These are phyloP conservation scores for Eimeria maxima DNA, from an alignment of 169 alveolate species.

Conservation along the genomic window DNA sequence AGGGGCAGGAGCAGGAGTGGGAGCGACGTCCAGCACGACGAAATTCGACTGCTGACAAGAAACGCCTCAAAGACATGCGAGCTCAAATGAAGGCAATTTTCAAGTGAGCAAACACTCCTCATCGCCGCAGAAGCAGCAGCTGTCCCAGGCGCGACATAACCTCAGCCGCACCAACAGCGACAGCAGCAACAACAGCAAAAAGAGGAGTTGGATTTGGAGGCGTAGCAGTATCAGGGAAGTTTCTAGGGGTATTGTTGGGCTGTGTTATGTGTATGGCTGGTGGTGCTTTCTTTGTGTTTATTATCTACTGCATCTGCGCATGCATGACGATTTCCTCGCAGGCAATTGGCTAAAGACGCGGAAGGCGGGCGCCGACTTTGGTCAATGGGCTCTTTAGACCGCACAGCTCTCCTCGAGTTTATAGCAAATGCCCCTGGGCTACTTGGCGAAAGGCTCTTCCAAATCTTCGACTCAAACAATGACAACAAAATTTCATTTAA, in stretches of 20 bases:
- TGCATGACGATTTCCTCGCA: neutral
- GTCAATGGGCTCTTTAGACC: constrained; percentile 24
- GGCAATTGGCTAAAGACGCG: constrained; percentile 4
- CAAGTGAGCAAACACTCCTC: neutral
- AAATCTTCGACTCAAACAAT: constrained; percentile 46
- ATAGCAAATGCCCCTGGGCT: constrained; percentile 43
- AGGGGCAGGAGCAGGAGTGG: neutral
- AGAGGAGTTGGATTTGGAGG: no score
- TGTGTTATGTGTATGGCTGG: no score
- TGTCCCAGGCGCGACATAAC: neutral
- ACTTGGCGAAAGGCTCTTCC: constrained; percentile 70
- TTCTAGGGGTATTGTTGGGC: no score
- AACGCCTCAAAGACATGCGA: constrained; percentile 20
- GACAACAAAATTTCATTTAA: constrained; percentile 29
- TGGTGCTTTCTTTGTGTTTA: no score
- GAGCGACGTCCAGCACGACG: neutral
- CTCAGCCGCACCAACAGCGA: no score
- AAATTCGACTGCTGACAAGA: neutral
- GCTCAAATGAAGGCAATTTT: constrained; percentile 50
- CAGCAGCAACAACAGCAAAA: constrained; percentile 2
- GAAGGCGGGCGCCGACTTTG: constrained; percentile 4
- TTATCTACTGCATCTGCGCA: neutral
- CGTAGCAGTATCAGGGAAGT: no score
- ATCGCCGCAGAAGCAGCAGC: constrained; percentile 5
- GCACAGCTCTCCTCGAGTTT: neutral